Base-by-base conservation (phyloP, 148 eudicot genomes). In the Chenopodium suecicum region DNA sequence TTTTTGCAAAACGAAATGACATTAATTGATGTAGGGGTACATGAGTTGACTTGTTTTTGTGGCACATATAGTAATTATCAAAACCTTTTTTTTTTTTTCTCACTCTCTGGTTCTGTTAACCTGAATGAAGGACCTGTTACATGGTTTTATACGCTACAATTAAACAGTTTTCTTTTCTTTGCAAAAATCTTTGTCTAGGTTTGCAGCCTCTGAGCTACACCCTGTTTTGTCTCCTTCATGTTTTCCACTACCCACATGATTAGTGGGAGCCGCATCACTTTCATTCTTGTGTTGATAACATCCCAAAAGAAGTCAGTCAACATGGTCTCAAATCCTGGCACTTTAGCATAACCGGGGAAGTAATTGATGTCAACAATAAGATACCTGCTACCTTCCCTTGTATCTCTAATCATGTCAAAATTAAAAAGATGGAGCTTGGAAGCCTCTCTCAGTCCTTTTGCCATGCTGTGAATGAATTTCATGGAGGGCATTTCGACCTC, bases 271-370 rank as follows among this genome's bases (percentile, higher is more conserved):
- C 62, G 4, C 78, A 31, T 7, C 68, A 58, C 23, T 16, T 77
- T 77, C 52, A n/a, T 34, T 34, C 54, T 32, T 80, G 1, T 56
- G 16, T 78, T 64, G 69, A 89, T 62, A 65, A 90, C 67, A 65
- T 91, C 91, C 78, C 41, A 79, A 73, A 93, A 86, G 82, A 91
- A 92, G 77, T 89, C 89, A 2, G 91, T 90, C 78, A 93, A 75
- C 66, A 90, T 74, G 73, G 84, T 52, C 87, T 93, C 95, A 54
- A 86, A 93, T 2, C 64, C 84, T 4, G 93, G 95, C 84, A 92
- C 79, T 75, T 93, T 93, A 1, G 87, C 92, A 74, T 90, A 93
- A 13, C 98, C 98, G 0, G 98, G 98, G 74, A 92, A 91, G 87
- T 93, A 93, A 82, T 93, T 92, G 17, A 92, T 90, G 74, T 93